Percentiles rank a stretch among this genome's conserved stretches.
Evolutionary conservation across 805 yeast species (phyloP).

Genomic region (Cyberlindnera sargentensis): DNA sequence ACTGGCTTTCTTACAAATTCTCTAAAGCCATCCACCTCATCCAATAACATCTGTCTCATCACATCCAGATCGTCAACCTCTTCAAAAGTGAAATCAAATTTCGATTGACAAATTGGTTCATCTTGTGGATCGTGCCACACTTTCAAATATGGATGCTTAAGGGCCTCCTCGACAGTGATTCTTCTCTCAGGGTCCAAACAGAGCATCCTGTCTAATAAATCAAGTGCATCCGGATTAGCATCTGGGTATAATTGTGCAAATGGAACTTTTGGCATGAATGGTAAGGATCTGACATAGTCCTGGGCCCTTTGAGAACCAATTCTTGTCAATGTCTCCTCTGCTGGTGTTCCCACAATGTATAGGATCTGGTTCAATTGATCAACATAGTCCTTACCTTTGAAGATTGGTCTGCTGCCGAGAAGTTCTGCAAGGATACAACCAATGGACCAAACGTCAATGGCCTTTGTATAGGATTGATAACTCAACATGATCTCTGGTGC

Average conservation of each 20-base stretch:
- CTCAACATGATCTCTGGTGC: slow-evolving; percentile 97
- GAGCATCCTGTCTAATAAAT: slow-evolving; percentile 67
- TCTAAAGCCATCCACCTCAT: slow-evolving; percentile 74
- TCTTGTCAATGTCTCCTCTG: slow-evolving; percentile 55
- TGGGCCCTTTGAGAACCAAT: slow-evolving; percentile 88
- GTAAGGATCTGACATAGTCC: slow-evolving; percentile 81
- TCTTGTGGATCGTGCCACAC: slow-evolving; percentile 93
- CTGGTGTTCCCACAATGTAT: slow-evolving; percentile 87
- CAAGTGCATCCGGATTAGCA: slow-evolving; percentile 84
- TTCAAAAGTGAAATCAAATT: slow-evolving; percentile 82
- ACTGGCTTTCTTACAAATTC: slow-evolving; percentile 75
- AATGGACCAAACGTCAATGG: slow-evolving; percentile 96
- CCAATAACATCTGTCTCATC: slow-evolving; percentile 70
- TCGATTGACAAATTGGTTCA: slow-evolving; percentile 75
- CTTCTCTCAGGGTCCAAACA: slow-evolving; percentile 83
- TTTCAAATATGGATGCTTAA: slow-evolving; percentile 79
- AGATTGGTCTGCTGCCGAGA: slow-evolving; percentile 83
- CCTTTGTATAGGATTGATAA: slow-evolving; percentile 90
- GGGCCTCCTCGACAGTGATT: slow-evolving; percentile 82
- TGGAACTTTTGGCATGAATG: slow-evolving; percentile 76
- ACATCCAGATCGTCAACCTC: slow-evolving; percentile 69
- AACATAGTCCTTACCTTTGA: slow-evolving; percentile 93
- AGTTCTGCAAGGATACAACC: slow-evolving; percentile 96
- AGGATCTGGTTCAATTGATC: slow-evolving; percentile 89
- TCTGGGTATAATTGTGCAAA: slow-evolving; percentile 65